Conservation (phyloP, 371 early-diverging fungal genomes). For the Mortierella sp. region DNA sequence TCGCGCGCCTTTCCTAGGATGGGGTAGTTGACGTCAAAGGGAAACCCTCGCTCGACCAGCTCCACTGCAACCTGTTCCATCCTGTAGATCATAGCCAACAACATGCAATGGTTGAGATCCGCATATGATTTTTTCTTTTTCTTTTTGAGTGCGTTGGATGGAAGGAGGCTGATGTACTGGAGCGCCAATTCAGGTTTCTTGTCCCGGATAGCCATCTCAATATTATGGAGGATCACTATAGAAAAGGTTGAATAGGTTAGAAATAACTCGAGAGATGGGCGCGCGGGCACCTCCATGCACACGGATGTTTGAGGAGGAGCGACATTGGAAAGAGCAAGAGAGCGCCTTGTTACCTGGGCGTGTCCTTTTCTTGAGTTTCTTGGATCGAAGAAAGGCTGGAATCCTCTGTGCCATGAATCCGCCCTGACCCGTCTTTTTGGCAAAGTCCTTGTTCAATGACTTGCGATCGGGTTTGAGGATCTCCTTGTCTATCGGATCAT, state of each 20-base stretch:
- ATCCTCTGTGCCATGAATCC: constrained; percentile 53
- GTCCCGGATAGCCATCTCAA: constrained; percentile 53
- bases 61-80: constrained; percentile 57
- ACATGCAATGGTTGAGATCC: constrained; percentile 52
- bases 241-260: background rate
- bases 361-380: constrained; percentile 49
- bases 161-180: constrained; percentile 49
- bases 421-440: constrained; percentile 37
- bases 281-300: too few species aligned
- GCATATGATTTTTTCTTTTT: constrained; percentile 52
- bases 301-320: too few species aligned
- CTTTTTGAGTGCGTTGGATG: constrained; percentile 45
- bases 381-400: constrained; percentile 44
- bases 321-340: too few species aligned
- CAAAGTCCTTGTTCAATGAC: constrained; percentile 39
- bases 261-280: too few species aligned
- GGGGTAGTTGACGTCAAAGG: constrained; percentile 54
- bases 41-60: constrained; percentile 55
- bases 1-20: constrained; percentile 48
- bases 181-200: constrained; percentile 50
- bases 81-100: constrained; percentile 55
- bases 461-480: constrained; percentile 50
- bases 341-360: constrained; percentile 32
- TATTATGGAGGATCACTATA: constrained; percentile 40
- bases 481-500: constrained; percentile 38